Evolutionary conservation across 2,329 filamentous ascomycete species (phyloP).

Genomic region (Fusarium sp.): DNA sequence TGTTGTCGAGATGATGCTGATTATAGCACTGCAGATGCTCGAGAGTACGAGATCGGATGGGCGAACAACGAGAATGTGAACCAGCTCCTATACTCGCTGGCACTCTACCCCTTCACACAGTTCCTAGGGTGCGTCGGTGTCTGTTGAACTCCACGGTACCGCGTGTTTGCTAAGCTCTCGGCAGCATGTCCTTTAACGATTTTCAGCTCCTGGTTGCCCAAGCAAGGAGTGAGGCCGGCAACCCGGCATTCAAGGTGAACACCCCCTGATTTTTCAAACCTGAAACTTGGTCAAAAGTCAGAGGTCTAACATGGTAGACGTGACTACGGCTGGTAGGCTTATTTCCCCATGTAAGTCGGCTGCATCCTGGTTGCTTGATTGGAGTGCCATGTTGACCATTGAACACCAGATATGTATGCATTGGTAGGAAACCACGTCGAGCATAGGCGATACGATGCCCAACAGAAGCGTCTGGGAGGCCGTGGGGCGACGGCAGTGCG

Average conservation of each 20-base stretch:
- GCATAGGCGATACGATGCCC: slow-evolving; percentile 7
- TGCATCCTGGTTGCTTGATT: background rate
- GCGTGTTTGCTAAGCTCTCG: slow-evolving; percentile 4
- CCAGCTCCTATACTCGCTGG: slow-evolving; percentile 64
- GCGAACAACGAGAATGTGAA: slow-evolving; percentile 66
- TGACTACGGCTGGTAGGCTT: slow-evolving; percentile 56
- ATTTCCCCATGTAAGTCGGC: slow-evolving; percentile 68
- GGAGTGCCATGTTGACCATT: slow-evolving; percentile 15
- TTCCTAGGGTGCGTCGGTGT: slow-evolving; percentile 54
- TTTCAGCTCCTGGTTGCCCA: slow-evolving; percentile 67
- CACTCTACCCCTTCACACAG: slow-evolving; percentile 66
- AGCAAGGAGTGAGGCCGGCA: slow-evolving; percentile 63
- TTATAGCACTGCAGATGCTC: slow-evolving; percentile 52
- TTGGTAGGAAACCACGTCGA: slow-evolving; percentile 64
- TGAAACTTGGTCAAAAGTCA: background rate
- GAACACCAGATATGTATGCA: slow-evolving; percentile 66
- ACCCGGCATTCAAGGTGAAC: slow-evolving; percentile 66
- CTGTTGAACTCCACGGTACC: background rate
- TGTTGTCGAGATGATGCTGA: slow-evolving; percentile 5
- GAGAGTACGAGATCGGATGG: slow-evolving; percentile 63
- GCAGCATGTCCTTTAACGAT: slow-evolving; percentile 67
- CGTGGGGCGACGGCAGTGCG: background rate
- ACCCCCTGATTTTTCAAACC: background rate
- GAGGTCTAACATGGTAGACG: slow-evolving; percentile 7
- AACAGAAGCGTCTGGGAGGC: background rate